phyloP scores from a whole-genome alignment of 2,329 filamentous ascomycete genomes.

The Exophiala sideris region DNA sequence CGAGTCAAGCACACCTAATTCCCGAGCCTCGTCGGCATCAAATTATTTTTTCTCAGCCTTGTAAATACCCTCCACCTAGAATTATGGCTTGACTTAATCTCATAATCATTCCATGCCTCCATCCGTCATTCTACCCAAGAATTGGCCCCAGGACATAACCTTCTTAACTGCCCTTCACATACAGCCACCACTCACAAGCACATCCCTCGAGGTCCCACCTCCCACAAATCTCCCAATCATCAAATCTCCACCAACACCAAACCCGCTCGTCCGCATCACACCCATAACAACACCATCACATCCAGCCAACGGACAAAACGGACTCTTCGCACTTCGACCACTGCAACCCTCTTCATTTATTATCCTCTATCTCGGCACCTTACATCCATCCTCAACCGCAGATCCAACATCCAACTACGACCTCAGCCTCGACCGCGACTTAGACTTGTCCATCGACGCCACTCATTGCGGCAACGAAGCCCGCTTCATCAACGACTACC shows the following conservation, averaged over 20 bases:
- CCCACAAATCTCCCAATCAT: conserved; percentile 2
- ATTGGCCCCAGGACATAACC: conserved; percentile 20
- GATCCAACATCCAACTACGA: conserved; percentile 50
- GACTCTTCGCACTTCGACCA: conserved; percentile 44
- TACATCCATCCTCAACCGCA: conserved; percentile 43
- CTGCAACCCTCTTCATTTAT: conserved; percentile 47
- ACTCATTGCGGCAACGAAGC: conserved; percentile 50
- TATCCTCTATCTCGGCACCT: conserved; percentile 48
- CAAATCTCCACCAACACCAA: conserved; percentile 4
- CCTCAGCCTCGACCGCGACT: conserved; percentile 49
- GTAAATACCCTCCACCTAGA: neutral
- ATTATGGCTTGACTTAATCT: neutral
- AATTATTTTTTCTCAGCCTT: neutral
- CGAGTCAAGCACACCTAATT: no score
- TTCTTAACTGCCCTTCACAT: conserved; percentile 29
- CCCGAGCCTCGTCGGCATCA: no score
- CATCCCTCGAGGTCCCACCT: neutral
- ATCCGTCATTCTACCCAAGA: conserved; percentile 13
- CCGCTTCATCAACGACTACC: conserved; percentile 54
- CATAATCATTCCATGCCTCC: neutral
- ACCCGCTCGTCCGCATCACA: conserved; percentile 40
- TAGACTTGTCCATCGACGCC: conserved; percentile 49
- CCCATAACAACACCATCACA: conserved; percentile 42
- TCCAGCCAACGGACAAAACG: conserved; percentile 47
- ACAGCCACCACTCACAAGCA: conserved; percentile 2